These are phyloP conservation scores for Cutaneotrichosporon sp. DNA, from an alignment of 1,284 basidiomycete species.

Conservation along the genomic window DNA sequence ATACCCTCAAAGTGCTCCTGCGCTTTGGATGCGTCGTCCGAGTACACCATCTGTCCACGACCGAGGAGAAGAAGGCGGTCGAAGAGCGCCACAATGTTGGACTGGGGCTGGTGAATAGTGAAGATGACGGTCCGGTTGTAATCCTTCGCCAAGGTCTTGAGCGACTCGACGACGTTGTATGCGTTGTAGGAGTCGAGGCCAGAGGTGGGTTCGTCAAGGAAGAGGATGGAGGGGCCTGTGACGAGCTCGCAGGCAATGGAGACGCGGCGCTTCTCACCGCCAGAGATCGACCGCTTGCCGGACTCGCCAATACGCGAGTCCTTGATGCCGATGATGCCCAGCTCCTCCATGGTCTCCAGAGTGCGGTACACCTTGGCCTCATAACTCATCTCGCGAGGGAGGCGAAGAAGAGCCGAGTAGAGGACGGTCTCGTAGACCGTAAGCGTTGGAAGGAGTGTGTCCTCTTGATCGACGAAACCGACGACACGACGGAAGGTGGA, in stretches of 20 bases:
- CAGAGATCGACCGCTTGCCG: constrained; percentile 79
- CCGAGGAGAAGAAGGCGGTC: constrained; percentile 88
- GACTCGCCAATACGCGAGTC: constrained; percentile 85
- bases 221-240: constrained; percentile 90
- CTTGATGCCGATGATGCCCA: constrained; percentile 89
- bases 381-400: constrained; percentile 91
- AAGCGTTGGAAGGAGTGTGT: constrained; percentile 92
- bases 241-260: constrained; percentile 98
- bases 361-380: constrained; percentile 93
- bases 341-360: constrained; percentile 91
- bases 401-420: constrained; percentile 83
- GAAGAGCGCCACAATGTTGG: constrained; percentile 93
- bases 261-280: constrained; percentile 92
- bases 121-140: constrained; percentile 90
- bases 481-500: constrained; percentile 72
- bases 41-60: constrained; percentile 78
- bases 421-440: constrained; percentile 97
- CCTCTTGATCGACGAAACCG: constrained; percentile 97
- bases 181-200: constrained; percentile 95
- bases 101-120: constrained; percentile 98
- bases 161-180: constrained; percentile 85
- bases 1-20: constrained; percentile 77
- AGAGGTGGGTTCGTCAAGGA: constrained; percentile 95
- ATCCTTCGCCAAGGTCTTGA: constrained; percentile 79
- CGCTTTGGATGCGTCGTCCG: constrained; percentile 71